phyloP scores from a whole-genome alignment of 805 yeast genomes.

The Cyberlindnera sargentensis region DNA sequence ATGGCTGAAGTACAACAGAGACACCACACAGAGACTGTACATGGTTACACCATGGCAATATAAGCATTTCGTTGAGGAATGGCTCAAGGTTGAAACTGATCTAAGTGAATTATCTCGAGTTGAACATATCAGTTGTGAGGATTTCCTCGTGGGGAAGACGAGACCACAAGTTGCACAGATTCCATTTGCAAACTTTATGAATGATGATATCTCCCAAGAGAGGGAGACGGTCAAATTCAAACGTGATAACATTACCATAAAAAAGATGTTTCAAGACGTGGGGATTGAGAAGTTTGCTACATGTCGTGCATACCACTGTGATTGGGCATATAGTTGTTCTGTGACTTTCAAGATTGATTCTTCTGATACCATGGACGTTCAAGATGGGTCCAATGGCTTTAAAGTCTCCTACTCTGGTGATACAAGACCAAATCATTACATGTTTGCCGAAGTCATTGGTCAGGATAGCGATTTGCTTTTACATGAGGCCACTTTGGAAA shows the following conservation, averaged over 20 bases:
- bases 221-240: background rate
- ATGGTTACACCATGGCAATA: constrained; percentile 75
- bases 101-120: constrained; percentile 34
- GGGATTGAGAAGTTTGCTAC: constrained; percentile 42
- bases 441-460: constrained; percentile 60
- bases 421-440: constrained; percentile 67
- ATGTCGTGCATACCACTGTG: constrained; percentile 80
- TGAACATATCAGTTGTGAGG: constrained; percentile 53
- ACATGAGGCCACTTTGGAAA: constrained; percentile 92
- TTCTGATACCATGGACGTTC: constrained; percentile 6
- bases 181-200: constrained; percentile 18
- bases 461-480: constrained; percentile 61
- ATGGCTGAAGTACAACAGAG: constrained; percentile 47
- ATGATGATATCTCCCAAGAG: background rate
- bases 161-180: constrained; percentile 27
- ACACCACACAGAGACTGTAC: constrained; percentile 36
- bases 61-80: constrained; percentile 58
- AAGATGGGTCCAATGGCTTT: constrained; percentile 30
- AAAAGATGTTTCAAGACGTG: constrained; percentile 33
- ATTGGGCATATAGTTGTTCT: constrained; percentile 66
- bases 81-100: constrained; percentile 45
- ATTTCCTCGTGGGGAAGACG: constrained; percentile 35
- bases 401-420: constrained; percentile 90
- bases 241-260: constrained; percentile 24
- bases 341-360: constrained; percentile 37